Base-by-base conservation (phyloP, 352 stramenopile species). In the Phytophthora podocarpi region DNA sequence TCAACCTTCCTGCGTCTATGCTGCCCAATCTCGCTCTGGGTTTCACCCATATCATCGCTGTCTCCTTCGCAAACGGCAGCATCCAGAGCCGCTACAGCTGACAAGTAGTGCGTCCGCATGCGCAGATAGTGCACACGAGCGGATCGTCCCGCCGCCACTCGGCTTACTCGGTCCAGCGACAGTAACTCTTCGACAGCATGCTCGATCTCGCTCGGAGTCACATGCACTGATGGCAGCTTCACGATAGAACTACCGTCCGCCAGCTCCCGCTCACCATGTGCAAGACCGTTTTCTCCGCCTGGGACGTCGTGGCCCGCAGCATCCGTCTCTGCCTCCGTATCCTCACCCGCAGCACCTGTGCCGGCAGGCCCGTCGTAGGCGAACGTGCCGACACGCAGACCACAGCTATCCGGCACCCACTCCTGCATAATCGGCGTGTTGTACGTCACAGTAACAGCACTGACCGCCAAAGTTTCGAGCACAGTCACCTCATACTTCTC, bases 351-450 rank as follows among this genome's bases (percentile, higher is more conserved):
- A 40, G 37, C 37, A 0, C 42, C 57, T 18, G 43, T 40, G 21
- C 27, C 41, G 4, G 10, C 21, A 23, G 43, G 20, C 7, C 53
- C 32, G 10, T 59, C 65, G 26, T 74, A 66, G 54, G 80, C 62
- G 45, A 84, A 87, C n/a, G 74, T 66, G 30, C 82, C 82, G 1
- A 88, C 73, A 21, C 80, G 82, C 8, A 90, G 36, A 1, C 82
- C 82, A 40, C 64, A 77, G 16, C 62, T 64, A 55, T 89, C 75
- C 1, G 80, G 76, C 23, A 90, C 71, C 74, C 77, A 91, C 42
- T 91, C 82, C 47, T 85, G 80, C 82, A 90, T 91, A 35, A 90
- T 76, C 23, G 80, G 80, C 13, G 82, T 78, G 58, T 89, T 76
- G 70, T 81, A 90, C 32, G 80, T 89, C 24, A 91, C 55, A 9